A percentile compares a stretch with the other conserved stretches of the same genome.
Evolutionary conservation across 2,329 filamentous ascomycete genomes (phyloP).

Genomic region (Xylaria arbuscula): DNA sequence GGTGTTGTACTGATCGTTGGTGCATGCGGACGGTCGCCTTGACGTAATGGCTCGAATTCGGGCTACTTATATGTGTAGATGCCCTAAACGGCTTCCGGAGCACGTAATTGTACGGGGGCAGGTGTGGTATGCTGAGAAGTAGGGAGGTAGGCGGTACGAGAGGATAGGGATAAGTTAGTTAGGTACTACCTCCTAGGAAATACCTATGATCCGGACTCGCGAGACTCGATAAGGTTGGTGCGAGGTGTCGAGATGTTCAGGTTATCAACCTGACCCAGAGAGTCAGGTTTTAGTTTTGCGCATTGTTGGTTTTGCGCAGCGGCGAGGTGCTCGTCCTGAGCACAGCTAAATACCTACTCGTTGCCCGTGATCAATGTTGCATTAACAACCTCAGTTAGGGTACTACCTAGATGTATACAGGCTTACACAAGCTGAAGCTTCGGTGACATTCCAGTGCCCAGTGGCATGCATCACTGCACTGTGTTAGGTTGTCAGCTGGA

Average conservation of each 20-base stretch:
- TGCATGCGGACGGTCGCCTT: slow-evolving; percentile 18
- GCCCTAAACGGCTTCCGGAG: not conserved
- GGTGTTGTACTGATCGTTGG: not conserved
- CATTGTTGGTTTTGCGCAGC: slow-evolving; percentile 33
- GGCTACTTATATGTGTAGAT: not conserved
- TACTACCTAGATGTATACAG: not conserved
- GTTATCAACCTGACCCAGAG: slow-evolving; percentile 10
- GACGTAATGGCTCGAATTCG: slow-evolving; percentile 34
- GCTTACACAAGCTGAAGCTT: slow-evolving; percentile 34
- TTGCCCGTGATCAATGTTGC: slow-evolving; percentile 5
- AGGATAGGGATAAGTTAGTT: not conserved
- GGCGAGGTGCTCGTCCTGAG: slow-evolving; percentile 23
- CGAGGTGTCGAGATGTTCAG: not conserved
- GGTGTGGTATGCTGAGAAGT: not conserved
- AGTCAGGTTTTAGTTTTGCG: slow-evolving; percentile 23
- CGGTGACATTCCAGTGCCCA: slow-evolving; percentile 31
- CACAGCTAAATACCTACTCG: slow-evolving; percentile 9
- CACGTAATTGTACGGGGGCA: not conserved
- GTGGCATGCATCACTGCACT: slow-evolving; percentile 1
- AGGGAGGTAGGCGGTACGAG: not conserved
- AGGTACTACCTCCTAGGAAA: not conserved
- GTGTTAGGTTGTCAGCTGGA: slow-evolving; percentile 18
- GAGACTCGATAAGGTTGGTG: slow-evolving; percentile 1
- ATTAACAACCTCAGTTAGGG: slow-evolving; percentile 1
- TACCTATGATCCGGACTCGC: not conserved